These are phyloP conservation scores for Colletotrichum theobromicola DNA, from an alignment of 2,329 filamentous ascomycete genomes.

Conservation along the genomic window DNA sequence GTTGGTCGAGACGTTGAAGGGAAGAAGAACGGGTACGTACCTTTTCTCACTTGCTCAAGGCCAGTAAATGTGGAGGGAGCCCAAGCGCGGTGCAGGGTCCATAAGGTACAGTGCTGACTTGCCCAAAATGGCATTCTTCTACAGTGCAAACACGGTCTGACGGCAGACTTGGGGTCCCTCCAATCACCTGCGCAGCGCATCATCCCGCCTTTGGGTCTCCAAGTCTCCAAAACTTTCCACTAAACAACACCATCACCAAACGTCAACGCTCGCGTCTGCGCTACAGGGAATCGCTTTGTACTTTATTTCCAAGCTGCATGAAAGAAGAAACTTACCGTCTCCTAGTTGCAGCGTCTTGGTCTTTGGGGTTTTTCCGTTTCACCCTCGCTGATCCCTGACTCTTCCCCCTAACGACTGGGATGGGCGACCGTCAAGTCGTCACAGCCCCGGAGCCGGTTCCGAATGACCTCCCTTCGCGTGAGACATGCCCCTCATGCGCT, in stretches of 20 bases:
- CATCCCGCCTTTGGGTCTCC: not conserved
- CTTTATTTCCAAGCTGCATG: not conserved
- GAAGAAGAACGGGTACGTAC: not conserved
- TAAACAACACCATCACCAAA: not conserved
- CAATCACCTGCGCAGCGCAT: not conserved
- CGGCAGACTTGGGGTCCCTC: not conserved
- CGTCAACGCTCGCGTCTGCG: not conserved
- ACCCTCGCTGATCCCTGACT: not conserved
- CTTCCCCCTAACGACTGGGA: not conserved
- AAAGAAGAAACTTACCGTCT: not conserved
- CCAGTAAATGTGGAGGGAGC: constrained; percentile 1
- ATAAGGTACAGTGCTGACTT: not conserved
- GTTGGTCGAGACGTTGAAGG: not conserved
- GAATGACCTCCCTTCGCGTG: constrained; percentile 16
- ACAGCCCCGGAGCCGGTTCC: constrained; percentile 17
- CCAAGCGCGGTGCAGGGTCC: constrained; percentile 1
- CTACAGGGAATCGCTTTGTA: not conserved
- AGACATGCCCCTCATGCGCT: constrained; percentile 22
- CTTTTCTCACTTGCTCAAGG: not conserved
- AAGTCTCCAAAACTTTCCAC: not conserved
- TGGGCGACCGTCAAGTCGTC: not conserved
- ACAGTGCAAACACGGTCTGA: not conserved
- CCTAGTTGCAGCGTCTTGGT: not conserved
- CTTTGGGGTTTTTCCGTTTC: constrained; percentile 1
- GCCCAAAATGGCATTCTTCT: not conserved